Conservation (phyloP, 495 filamentous ascomycete species). For the Bryoglossum gracile region DNA sequence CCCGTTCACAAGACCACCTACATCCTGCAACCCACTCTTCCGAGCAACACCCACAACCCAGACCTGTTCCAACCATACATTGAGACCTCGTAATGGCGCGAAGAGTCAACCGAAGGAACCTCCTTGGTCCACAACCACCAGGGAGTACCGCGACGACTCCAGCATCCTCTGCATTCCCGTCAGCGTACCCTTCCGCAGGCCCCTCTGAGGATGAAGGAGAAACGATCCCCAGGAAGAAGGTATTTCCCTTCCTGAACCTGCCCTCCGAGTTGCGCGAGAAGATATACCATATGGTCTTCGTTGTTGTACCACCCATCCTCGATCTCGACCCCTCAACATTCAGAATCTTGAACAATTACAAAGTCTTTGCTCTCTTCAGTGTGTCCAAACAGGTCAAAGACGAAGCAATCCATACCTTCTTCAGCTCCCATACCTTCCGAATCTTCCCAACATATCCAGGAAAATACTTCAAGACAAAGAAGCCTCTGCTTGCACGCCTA, state of each 20-base stretch:
- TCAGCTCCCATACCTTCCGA: constrained; percentile 66
- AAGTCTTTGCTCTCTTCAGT: constrained; percentile 39
- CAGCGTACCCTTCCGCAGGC: constrained; percentile 36
- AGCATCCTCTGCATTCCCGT: constrained; percentile 32
- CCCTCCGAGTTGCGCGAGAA: constrained; percentile 69
- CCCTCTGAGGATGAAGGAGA: constrained; percentile 36
- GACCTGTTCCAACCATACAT: neutral
- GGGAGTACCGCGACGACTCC: constrained; percentile 12
- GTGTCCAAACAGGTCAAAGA: constrained; percentile 56
- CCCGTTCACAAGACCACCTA: neutral
- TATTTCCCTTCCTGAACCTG: constrained; percentile 70
- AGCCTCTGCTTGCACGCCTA: constrained; percentile 57
- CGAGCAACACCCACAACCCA: neutral
- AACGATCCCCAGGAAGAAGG: constrained; percentile 1
- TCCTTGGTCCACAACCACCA: neutral
- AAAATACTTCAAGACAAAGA: constrained; percentile 54
- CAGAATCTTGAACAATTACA: constrained; percentile 43
- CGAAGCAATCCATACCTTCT: constrained; percentile 70
- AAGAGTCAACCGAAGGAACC: neutral
- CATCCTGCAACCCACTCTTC: too few relatives aligned
- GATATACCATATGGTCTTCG: constrained; percentile 60
- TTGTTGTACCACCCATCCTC: constrained; percentile 45
- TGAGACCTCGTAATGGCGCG: constrained; percentile 1
- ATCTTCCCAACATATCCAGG: constrained; percentile 69
- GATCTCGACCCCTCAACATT: constrained; percentile 66